phyloP scores from a whole-genome alignment of 2,329 filamentous ascomycete genomes.

The Pseudogymnoascus sp. region DNA sequence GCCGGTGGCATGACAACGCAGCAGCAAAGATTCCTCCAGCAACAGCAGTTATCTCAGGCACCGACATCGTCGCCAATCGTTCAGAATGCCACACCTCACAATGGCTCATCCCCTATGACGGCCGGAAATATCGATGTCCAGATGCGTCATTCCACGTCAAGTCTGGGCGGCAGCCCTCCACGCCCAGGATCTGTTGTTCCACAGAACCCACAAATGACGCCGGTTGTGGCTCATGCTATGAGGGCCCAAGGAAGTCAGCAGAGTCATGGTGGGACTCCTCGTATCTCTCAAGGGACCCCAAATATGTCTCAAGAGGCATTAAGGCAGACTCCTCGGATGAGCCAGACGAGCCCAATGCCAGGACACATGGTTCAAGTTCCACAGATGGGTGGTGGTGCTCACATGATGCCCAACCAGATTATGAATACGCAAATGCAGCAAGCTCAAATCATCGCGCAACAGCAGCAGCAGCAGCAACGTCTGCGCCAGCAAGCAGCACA shows the following conservation, averaged over 20 bases:
- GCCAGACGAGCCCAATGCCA: conserved; percentile 53
- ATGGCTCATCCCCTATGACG: conserved; percentile 58
- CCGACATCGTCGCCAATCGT: conserved; percentile 60
- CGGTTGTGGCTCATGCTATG: conserved; percentile 54
- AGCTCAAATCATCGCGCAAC: conserved; percentile 18
- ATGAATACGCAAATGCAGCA: conserved; percentile 27
- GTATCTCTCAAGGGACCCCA: conserved; percentile 52
- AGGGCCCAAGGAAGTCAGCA: conserved; percentile 57
- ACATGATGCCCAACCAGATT: conserved; percentile 42
- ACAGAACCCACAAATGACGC: conserved; percentile 44
- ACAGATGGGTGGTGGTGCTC: conserved; percentile 40
- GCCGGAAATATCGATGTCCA: conserved; percentile 38
- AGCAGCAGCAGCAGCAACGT: conserved; percentile 20
- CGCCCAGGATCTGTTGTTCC: conserved; percentile 59
- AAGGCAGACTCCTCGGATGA: conserved; percentile 50
- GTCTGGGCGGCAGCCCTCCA: conserved; percentile 59
- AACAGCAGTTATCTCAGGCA: conserved; percentile 43
- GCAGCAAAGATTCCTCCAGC: conserved; percentile 33
- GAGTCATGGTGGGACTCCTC: conserved; percentile 56
- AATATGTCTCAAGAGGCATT: conserved; percentile 44
- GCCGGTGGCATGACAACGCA: conserved; percentile 30
- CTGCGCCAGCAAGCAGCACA: conserved; percentile 33
- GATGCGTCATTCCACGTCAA: conserved; percentile 59
- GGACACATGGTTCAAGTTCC: conserved; percentile 49
- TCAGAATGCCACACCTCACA: conserved; percentile 55